Evolutionary conservation across 345 rosid genomes (phyloP), one percentile per base, ranked within the genome.

Genomic region (Sisymbrium altissimum): DNA sequence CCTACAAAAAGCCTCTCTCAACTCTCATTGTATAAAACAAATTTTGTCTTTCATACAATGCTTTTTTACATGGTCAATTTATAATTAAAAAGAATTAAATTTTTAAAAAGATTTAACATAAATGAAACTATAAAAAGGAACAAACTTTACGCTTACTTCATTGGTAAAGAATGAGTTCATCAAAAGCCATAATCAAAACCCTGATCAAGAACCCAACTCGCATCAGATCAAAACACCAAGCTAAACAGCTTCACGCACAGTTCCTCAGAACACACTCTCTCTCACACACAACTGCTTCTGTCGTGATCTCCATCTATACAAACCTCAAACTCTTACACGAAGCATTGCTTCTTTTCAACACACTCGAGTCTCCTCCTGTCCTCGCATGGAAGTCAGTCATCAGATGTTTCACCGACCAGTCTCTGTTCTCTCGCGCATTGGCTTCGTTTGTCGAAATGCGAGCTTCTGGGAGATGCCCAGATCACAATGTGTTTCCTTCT

Each of bases 331-430:
- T 89, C 73, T 41, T 87, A 10, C 83, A 56, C 11, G 83, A 85
- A 45, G 84, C 89, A 10, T 74, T 84, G 43, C 66, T 65, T 66
- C 82, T 87, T 64, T 87, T 90, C 78, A 72, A 75, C 19, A 76
- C 86, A 46, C 89, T 87, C 18, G 71, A 45, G 67, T 77, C 83
- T 3, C 91, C 92, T 7, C 80, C 91, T 13, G 36, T 74, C 23
- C 89, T 83, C 38, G 96, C 96, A 54, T 93, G 90, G 86, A 90
- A 90, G 70, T 86, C 92, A 36, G 61, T 90, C 77, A 85, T 89
- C 73, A 81, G 82, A 79, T 89, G 92, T 73, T 86, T 81, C 79
- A 64, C 87, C 35, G 80, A 81, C 44, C 64, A 78, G 19, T 88
- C 88, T 25, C 81, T 83, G 32, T 71, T 71, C 68, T 73, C 68